These are phyloP conservation scores for Diplocarpon mali DNA, from an alignment of 2,329 filamentous ascomycete genomes.

Conservation along the genomic window DNA sequence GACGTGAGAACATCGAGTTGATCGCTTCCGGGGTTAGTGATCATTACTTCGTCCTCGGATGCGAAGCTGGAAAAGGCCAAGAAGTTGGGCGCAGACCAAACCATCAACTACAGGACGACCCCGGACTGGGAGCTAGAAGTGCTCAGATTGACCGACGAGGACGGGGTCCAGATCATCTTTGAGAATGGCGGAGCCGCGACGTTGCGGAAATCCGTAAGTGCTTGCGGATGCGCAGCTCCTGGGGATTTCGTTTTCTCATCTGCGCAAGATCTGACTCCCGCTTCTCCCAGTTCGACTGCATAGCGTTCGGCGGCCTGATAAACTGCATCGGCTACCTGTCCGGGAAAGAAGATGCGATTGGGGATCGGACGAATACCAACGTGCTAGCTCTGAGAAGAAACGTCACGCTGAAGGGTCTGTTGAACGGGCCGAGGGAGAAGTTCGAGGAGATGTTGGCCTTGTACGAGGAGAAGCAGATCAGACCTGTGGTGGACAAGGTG, in stretches of 20 bases:
- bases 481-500: conserved; percentile 36
- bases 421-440: conserved; percentile 48
- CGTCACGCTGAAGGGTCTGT: conserved; percentile 40
- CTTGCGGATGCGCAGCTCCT: no score
- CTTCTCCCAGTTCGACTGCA: conserved; percentile 32
- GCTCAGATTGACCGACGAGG: conserved; percentile 33
- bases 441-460: conserved; percentile 43
- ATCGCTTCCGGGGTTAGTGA: conserved; percentile 28
- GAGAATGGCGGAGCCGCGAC: conserved; percentile 44
- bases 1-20: neutral
- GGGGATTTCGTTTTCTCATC: no score
- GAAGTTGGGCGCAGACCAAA: conserved; percentile 39
- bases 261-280: no score
- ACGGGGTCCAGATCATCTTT: conserved; percentile 43
- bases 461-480: conserved; percentile 34
- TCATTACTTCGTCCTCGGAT: conserved; percentile 45
- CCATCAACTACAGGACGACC: conserved; percentile 42
- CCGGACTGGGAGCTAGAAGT: conserved; percentile 41
- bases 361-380: conserved; percentile 48
- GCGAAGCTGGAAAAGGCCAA: conserved; percentile 37
- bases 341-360: conserved; percentile 42
- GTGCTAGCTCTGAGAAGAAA: conserved; percentile 34
- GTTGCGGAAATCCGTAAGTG: conserved; percentile 32
- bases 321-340: conserved; percentile 39
- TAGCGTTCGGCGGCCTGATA: conserved; percentile 44